These are phyloP conservation scores for Exophiala lecanii-corni DNA, from an alignment of 2,329 filamentous ascomycete genomes.

Conservation along the genomic window DNA sequence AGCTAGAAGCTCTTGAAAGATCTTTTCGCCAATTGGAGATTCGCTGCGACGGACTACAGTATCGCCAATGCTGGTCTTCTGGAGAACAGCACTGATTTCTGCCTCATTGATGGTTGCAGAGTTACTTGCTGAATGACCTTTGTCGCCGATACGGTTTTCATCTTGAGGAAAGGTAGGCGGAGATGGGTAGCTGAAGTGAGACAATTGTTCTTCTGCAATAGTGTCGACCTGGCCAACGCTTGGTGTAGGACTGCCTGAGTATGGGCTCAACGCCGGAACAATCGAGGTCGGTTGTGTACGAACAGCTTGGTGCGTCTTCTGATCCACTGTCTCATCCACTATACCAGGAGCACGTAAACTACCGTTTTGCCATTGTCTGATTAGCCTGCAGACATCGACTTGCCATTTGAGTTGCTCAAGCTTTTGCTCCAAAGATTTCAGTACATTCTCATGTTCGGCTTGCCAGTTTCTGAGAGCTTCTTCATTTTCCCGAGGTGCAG, in stretches of 20 bases:
- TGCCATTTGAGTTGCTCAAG: slow-evolving; percentile 49
- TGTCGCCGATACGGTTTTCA: background rate
- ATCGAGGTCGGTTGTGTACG: too few relatives aligned
- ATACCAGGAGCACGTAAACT: slow-evolving; percentile 15
- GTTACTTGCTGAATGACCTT: background rate
- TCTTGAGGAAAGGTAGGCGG: background rate
- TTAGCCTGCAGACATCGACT: slow-evolving; percentile 44
- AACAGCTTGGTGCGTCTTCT: slow-evolving; percentile 15
- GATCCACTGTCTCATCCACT: slow-evolving; percentile 21
- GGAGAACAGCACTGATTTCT: background rate
- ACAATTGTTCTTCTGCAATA: background rate
- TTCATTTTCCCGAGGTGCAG: slow-evolving; percentile 20
- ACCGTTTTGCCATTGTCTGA: slow-evolving; percentile 33
- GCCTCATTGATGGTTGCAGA: background rate
- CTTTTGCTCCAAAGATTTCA: slow-evolving; percentile 49
- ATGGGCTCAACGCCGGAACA: slow-evolving; percentile 2
- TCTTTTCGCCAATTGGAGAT: slow-evolving; percentile 10
- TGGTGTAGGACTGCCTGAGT: slow-evolving; percentile 9
- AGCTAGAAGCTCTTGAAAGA: slow-evolving; percentile 7
- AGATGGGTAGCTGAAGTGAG: background rate
- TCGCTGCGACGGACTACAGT: slow-evolving; percentile 5
- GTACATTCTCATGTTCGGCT: slow-evolving; percentile 36
- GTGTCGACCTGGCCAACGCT: slow-evolving; percentile 5
- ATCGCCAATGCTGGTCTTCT: background rate
- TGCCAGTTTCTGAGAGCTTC: slow-evolving; percentile 38